phyloP scores from a whole-genome alignment of 805 yeast genomes.

The Novakomyces olei region DNA sequence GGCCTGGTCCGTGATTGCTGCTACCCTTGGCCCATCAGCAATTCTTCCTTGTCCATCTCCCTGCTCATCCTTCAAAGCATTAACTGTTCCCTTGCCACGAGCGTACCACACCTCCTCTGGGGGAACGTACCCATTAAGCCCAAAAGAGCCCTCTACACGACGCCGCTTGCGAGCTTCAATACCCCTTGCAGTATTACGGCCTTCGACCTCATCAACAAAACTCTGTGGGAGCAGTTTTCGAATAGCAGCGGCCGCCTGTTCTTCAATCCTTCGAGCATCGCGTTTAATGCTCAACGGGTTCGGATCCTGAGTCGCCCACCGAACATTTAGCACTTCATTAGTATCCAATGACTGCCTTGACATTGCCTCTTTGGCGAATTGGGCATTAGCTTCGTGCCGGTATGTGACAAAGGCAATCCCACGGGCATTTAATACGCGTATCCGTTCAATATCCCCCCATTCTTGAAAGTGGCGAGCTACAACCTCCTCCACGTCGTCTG shows the following conservation, averaged over 20 bases:
- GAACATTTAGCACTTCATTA: slow-evolving; percentile 41
- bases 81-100: slow-evolving; percentile 8
- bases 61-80: too few species aligned
- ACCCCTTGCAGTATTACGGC: not conserved
- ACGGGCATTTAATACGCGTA: slow-evolving; percentile 36
- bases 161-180: slow-evolving; percentile 8
- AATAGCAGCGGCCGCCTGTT: slow-evolving; percentile 26
- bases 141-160: slow-evolving; percentile 8
- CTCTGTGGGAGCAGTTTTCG: slow-evolving; percentile 17
- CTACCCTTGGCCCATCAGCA: too few species aligned
- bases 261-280: slow-evolving; percentile 28
- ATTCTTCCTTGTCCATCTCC: not conserved
- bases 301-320: slow-evolving; percentile 86
- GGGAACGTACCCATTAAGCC: slow-evolving; percentile 13
- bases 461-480: slow-evolving; percentile 35
- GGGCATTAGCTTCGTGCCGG: slow-evolving; percentile 50
- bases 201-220: slow-evolving; percentile 7
- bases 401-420: slow-evolving; percentile 64
- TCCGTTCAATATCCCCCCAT: slow-evolving; percentile 53
- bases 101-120: slow-evolving; percentile 13
- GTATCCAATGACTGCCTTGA: slow-evolving; percentile 51
- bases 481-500: slow-evolving; percentile 22
- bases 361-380: slow-evolving; percentile 92
- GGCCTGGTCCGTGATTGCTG: too few species aligned
- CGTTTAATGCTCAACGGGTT: slow-evolving; percentile 39